A percentile compares a stretch with the other conserved stretches of the same genome.
Evolutionary conservation across 257 asterid species (phyloP).

Genomic region (Nemophila menziesii): DNA sequence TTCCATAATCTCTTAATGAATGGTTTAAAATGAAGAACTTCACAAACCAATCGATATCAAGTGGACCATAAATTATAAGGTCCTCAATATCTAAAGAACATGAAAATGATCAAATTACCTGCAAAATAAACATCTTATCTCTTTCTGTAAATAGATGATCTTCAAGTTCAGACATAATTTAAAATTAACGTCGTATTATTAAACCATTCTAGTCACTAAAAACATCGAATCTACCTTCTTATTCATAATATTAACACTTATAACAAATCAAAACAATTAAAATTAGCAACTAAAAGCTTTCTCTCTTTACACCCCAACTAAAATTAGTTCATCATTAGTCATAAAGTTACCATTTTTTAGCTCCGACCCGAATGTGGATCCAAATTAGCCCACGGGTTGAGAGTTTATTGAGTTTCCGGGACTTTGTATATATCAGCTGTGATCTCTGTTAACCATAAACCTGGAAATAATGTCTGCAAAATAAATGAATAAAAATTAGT

Average conservation of each 20-base stretch:
- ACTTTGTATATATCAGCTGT: slow-evolving; percentile 16
- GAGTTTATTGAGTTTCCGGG: slow-evolving; percentile 7
- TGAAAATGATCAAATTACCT: neutral
- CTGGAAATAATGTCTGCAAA: slow-evolving; percentile 19
- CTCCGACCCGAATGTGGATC: neutral
- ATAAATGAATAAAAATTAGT: slow-evolving; percentile 2
- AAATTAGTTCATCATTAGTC: slow-evolving; percentile 1
- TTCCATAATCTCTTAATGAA: too few relatives aligned
- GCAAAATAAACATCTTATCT: neutral
- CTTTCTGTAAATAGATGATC: neutral
- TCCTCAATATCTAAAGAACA: neutral
- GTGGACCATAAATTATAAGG: neutral
- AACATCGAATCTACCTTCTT: neutral
- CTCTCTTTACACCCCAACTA: neutral
- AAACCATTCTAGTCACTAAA: neutral
- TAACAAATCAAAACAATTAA: too few relatives aligned
- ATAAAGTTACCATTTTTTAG: neutral
- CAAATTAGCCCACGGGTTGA: neutral
- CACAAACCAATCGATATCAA: neutral
- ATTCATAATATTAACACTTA: slow-evolving; percentile 1
- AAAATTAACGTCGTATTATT: neutral
- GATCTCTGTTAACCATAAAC: slow-evolving; percentile 14
- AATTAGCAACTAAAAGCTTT: too few relatives aligned
- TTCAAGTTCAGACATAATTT: neutral
- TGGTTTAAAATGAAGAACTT: too few relatives aligned